Evolutionary conservation across 2,329 filamentous ascomycete genomes (phyloP).

Genomic region (Fusarium fujikuroi): DNA sequence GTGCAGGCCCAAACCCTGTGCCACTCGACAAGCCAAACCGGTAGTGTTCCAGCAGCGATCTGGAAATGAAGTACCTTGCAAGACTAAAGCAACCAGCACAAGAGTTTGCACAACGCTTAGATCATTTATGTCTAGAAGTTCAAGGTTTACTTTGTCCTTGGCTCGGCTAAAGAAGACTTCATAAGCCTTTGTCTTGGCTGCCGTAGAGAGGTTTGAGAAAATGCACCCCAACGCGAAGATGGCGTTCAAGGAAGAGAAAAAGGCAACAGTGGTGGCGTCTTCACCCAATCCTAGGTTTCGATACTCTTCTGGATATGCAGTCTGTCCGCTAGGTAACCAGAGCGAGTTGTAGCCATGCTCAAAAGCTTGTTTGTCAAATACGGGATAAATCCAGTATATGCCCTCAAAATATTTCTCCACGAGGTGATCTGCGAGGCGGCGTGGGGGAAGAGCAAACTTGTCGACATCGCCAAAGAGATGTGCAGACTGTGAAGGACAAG

Average conservation of each 20-base stretch:
- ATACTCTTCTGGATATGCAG: background rate
- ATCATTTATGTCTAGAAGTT: background rate
- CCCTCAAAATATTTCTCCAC: background rate
- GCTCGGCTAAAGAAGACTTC: background rate
- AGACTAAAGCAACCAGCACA: rapidly evolving
- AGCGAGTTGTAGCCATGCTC: background rate
- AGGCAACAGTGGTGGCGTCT: background rate
- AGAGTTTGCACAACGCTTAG: background rate
- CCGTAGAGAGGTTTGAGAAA: background rate
- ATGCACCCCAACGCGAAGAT: background rate
- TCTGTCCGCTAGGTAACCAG: background rate
- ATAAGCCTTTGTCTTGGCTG: background rate
- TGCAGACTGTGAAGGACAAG: background rate
- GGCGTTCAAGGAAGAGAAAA: background rate
- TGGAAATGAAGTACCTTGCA: background rate
- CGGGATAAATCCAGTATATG: background rate
- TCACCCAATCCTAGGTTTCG: background rate
- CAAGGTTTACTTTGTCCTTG: background rate
- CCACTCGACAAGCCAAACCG: background rate
- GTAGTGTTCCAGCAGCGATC: constrained; percentile 1
- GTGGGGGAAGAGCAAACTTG: background rate
- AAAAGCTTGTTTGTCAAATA: background rate
- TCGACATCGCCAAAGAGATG: background rate
- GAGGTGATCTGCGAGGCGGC: background rate
- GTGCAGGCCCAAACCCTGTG: background rate